Base-by-base conservation (phyloP, 1,284 basidiomycete genomes). In the Pascua guehoae region DNA sequence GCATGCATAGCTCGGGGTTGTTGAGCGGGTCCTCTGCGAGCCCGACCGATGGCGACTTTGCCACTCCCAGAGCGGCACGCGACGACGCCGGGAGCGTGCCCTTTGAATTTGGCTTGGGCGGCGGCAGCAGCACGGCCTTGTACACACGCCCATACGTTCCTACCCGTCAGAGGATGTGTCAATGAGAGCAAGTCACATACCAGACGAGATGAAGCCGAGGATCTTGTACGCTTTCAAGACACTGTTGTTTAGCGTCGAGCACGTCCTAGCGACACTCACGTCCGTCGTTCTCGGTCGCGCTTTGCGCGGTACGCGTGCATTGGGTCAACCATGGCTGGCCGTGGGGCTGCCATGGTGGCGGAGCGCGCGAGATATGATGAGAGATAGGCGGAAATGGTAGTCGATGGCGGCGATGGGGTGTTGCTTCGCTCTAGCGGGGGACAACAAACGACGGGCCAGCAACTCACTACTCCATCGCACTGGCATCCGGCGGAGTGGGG, bases 61-160 rank as follows among this genome's bases (percentile, higher is more conserved):
- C 16, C 12, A 56, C 51, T 8, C 58, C 58, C 17, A 74, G 62
- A 8, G 69, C 69, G 1, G 68, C 64, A 39, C 66, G 61, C 18
- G 68, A 71, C 38, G 64, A 64, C 10, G 64, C 56, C 10, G 60
- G 61, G 16, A 70, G 51, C 8, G 65, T 56, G 14, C 18, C 46
- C 49, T 66, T 63, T 41, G 50, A 12, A 46, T 46, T 44, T 42
- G 63, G 37, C 60, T 70, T 68, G 5, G 71, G 67, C 0, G 70
- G 65, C 24, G 71, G 60, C 8, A 72, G 64, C 15, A 81, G 66
- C 60, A 89, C 84, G 0, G 94, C 96, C 76, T 98, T 98, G 84
- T 98, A 99, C 5, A 99, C 95, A 36, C 93, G 83, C 0, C 96
- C 96, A 70, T 98, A 99, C 0, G 96, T 99, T 16, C 95, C 95